Evolutionary conservation across 129 eudicot genomes (phyloP).

Genomic region (Escallonia rubra): DNA sequence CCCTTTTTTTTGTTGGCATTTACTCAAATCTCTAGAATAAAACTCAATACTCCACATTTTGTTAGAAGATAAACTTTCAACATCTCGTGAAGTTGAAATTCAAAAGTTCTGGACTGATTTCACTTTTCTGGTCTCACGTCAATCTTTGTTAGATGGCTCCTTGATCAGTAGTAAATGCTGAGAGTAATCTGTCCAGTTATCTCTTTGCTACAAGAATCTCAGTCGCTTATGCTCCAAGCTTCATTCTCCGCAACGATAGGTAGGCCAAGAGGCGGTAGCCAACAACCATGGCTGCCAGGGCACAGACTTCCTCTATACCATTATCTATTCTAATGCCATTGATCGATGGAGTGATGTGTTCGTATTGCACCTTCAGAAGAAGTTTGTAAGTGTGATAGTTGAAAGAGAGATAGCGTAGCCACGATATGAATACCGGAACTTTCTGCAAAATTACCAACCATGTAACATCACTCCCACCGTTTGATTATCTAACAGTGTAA

Average conservation of each 20-base stretch:
- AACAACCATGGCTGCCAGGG: constrained; percentile 63
- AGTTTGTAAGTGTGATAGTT: constrained; percentile 96
- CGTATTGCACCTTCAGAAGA: constrained; percentile 86
- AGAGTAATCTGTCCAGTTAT: neutral
- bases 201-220: neutral
- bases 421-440: constrained; percentile 83
- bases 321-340: constrained; percentile 57
- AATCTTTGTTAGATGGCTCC: no score
- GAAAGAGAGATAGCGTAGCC: constrained; percentile 95
- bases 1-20: no score
- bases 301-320: constrained; percentile 64
- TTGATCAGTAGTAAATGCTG: no score
- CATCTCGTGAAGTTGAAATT: no score
- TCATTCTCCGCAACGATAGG: constrained; percentile 69
- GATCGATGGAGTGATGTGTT: constrained; percentile 41
- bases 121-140: no score
- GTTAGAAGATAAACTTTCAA: no score
- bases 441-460: constrained; percentile 34
- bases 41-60: no score
- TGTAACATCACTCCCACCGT: neutral
- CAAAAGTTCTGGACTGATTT: no score
- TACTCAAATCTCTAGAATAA: no score
- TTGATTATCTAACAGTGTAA: neutral
- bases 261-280: constrained; percentile 90
- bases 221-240: constrained; percentile 22